Base-by-base conservation (phyloP, 2,329 filamentous ascomycete species). In the Colletotrichum aenigma region DNA sequence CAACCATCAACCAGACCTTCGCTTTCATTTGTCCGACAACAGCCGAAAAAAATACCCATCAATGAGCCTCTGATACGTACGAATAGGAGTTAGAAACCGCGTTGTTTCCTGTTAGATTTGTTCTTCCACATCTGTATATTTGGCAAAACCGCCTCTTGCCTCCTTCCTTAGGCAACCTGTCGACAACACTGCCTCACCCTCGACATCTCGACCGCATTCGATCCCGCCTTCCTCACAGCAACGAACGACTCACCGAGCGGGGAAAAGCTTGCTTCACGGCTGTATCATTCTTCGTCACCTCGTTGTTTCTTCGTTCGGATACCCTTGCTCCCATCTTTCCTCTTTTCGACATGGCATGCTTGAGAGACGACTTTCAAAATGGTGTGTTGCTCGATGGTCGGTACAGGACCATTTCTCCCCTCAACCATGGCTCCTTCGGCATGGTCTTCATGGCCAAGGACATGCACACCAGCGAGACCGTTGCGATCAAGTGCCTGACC, bases 341-440 rank as follows among this genome's bases (percentile, higher is more conserved):
- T 78, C 76, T 72, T 75, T 73, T 77, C 74, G 76, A 68, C 68
- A 89, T 98, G 95, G 95, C 96, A 88, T 98, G 95, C 89, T 92
- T 98, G 89, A 93, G 93, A 87, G 92, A 96, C 87, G 91, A 93
- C 83, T 97, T 98, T 87, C 88, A 92, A 82, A 89, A 92, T 85
- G 95, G 94, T 85, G 91, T 94, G 86, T 87, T 98, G 83, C 93
- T 98, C 83, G 93, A 95, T 84, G 96, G 95, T 85, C 96, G 97
- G 79, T 99, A 97, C 85, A 90, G 94, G 87, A 98, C 96, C 72
- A 90, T 98, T 82, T 95, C 96, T 79, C 96, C 97, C 74, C 94
- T 99, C 87, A 99, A 99, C 84, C 96, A 98, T 90, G 97, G 97
- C 80, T 98, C 97, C 71, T 99, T 98, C 83, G 97, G 97, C 83